Conservation (phyloP, 768 basidiomycete genomes). For the Pluteus cervinus region DNA sequence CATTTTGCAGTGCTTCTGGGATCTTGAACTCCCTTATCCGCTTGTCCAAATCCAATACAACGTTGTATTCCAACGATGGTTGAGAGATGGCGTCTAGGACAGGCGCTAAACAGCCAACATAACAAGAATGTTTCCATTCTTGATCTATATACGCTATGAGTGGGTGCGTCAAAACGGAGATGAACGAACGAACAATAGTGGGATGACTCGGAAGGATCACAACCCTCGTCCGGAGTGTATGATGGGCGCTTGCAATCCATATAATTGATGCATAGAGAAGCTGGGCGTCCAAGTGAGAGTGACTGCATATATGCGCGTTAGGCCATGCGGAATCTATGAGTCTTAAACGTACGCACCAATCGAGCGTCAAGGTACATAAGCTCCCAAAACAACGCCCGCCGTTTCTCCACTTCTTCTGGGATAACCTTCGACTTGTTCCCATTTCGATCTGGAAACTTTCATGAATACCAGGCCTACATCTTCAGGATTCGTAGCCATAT, state of each 20-base stretch:
- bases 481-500: slow-evolving; percentile 2
- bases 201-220: slow-evolving; percentile 29
- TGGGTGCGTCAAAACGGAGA: slow-evolving; percentile 3
- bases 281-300: slow-evolving; percentile 62
- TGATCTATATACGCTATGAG: slow-evolving; percentile 38
- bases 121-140: slow-evolving; percentile 67
- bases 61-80: slow-evolving; percentile 43
- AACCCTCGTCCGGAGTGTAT: slow-evolving; percentile 34
- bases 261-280: slow-evolving; percentile 55
- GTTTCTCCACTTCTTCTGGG: slow-evolving; percentile 64
- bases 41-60: slow-evolving; percentile 49
- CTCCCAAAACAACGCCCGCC: slow-evolving; percentile 67
- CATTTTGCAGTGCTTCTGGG: slow-evolving; percentile 41
- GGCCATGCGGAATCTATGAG: background rate
- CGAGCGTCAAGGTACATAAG: slow-evolving; percentile 61
- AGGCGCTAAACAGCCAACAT: slow-evolving; percentile 51
- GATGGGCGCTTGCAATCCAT: slow-evolving; percentile 51
- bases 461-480: slow-evolving; percentile 4
- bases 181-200: slow-evolving; percentile 33
- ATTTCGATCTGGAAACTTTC: slow-evolving; percentile 47
- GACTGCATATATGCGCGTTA: slow-evolving; percentile 30
- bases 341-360: slow-evolving; percentile 32
- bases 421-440: slow-evolving; percentile 59
- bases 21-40: slow-evolving; percentile 57
- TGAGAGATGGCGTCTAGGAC: slow-evolving; percentile 54